phyloP scores from a whole-genome alignment of 1,284 basidiomycete species.

The Ceratorhiza oryzae-sativae region DNA sequence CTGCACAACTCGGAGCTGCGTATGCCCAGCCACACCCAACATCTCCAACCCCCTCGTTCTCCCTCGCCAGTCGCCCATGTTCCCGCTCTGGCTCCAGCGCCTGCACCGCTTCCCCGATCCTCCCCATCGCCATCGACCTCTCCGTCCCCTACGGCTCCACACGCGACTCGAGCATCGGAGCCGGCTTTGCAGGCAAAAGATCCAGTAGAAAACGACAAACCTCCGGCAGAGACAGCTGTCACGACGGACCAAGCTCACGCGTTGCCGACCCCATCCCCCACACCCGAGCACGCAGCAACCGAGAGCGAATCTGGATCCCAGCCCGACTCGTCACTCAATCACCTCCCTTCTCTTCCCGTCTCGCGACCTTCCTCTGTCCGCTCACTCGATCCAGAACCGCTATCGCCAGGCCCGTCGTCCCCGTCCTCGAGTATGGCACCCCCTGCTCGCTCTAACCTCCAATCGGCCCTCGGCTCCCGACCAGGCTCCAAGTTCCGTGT shows the following conservation, averaged over 20 bases:
- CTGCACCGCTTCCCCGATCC: conserved; percentile 14
- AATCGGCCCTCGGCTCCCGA: conserved; percentile 46
- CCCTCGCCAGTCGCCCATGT: conserved; percentile 38
- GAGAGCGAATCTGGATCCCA: conserved; percentile 25
- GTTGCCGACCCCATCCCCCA: conserved; percentile 31
- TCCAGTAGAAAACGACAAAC: background rate
- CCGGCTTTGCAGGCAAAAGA: conserved; percentile 1
- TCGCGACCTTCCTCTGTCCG: conserved; percentile 19
- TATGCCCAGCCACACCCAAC: background rate
- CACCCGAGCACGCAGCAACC: conserved; percentile 24
- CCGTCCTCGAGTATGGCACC: conserved; percentile 48
- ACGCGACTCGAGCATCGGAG: background rate
- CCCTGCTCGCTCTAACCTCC: conserved; percentile 53
- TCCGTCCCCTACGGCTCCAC: conserved; percentile 15
- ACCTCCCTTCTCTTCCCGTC: conserved; percentile 18
- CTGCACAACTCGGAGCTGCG: conserved; percentile 14
- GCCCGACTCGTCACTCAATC: conserved; percentile 9
- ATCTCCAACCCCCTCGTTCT: conserved; percentile 22
- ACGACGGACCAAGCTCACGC: conserved; percentile 2
- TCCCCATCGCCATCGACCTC: conserved; percentile 11
- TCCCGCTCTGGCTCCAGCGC: conserved; percentile 9
- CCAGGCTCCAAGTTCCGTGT: conserved; percentile 46
- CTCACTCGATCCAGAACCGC: conserved; percentile 10
- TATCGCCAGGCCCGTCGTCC: conserved; percentile 29
- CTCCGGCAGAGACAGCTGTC: background rate